phyloP scores from a whole-genome alignment of 2,329 filamentous ascomycete genomes.

The Penicillium fuscoglaucum region DNA sequence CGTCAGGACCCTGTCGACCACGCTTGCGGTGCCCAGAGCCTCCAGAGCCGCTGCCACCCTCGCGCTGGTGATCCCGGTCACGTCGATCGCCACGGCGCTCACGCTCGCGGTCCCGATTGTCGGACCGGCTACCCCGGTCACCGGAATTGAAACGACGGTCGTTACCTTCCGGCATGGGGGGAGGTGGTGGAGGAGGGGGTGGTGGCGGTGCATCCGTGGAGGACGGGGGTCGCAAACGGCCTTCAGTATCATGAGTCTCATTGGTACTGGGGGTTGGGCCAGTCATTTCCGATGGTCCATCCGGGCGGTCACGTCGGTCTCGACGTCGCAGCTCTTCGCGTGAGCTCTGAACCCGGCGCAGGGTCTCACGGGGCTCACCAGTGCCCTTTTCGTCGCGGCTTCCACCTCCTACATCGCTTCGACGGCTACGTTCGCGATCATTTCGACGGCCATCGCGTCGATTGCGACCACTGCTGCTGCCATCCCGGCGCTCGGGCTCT shows the following conservation, averaged over 20 bases:
- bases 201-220: slow-evolving; percentile 33
- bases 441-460: slow-evolving; percentile 39
- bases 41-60: slow-evolving; percentile 27
- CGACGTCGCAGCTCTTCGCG: slow-evolving; percentile 40
- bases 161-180: slow-evolving; percentile 29
- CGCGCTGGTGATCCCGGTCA: slow-evolving; percentile 35
- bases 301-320: slow-evolving; percentile 39
- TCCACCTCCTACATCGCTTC: slow-evolving; percentile 31
- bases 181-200: slow-evolving; percentile 34
- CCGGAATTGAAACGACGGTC: slow-evolving; percentile 39
- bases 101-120: slow-evolving; percentile 35
- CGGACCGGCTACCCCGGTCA: slow-evolving; percentile 34
- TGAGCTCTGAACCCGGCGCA: slow-evolving; percentile 33
- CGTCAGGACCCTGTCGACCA: slow-evolving; percentile 38
- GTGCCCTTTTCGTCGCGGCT: slow-evolving; percentile 26
- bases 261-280: slow-evolving; percentile 10
- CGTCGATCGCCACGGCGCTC: slow-evolving; percentile 40
- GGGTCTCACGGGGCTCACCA: slow-evolving; percentile 32
- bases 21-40: slow-evolving; percentile 39
- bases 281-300: slow-evolving; percentile 25
- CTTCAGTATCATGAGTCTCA: slow-evolving; percentile 32
- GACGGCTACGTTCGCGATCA: slow-evolving; percentile 38
- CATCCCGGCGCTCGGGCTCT: slow-evolving; percentile 33
- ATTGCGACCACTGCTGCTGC: slow-evolving; percentile 26
- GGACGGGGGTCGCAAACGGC: slow-evolving; percentile 37